These are phyloP conservation scores for Penicillium herquei DNA, from an alignment of 495 filamentous ascomycete genomes.

Conservation along the genomic window DNA sequence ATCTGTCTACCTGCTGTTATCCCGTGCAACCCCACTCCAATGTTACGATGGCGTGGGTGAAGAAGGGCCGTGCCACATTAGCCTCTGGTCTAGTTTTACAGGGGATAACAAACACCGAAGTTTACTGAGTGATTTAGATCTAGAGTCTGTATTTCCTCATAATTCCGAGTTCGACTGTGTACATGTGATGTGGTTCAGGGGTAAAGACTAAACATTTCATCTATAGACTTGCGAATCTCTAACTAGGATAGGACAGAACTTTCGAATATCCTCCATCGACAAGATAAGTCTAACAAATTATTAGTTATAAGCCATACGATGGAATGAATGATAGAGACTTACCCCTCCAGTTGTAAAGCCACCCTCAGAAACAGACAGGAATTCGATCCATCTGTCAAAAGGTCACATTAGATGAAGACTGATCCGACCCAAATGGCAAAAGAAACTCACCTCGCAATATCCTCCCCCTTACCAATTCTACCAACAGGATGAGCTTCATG, in stretches of 20 bases:
- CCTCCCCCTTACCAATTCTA: conserved; percentile 4
- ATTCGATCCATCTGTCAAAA: conserved; percentile 1
- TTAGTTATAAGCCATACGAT: background rate
- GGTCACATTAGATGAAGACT: background rate
- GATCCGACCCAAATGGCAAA: too few relatives aligned
- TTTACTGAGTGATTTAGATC: too few relatives aligned
- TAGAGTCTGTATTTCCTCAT: too few relatives aligned
- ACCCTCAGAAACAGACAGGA: background rate
- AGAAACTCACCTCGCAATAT: background rate
- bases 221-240: background rate
- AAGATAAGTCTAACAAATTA: background rate
- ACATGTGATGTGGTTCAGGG: too few relatives aligned
- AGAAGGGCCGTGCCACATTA: too few relatives aligned
- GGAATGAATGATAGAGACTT: background rate
- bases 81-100: too few relatives aligned
- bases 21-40: too few relatives aligned
- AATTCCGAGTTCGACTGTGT: too few relatives aligned
- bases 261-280: conserved; percentile 3
- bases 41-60: too few relatives aligned
- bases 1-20: too few relatives aligned
- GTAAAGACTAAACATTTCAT: too few relatives aligned
- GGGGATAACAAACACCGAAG: too few relatives aligned
- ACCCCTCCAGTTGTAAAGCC: conserved; percentile 5
- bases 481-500: conserved; percentile 1
- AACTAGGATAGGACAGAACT: background rate